Conservation (phyloP, 768 basidiomycete species). For the Collybiopsis confluens region DNA sequence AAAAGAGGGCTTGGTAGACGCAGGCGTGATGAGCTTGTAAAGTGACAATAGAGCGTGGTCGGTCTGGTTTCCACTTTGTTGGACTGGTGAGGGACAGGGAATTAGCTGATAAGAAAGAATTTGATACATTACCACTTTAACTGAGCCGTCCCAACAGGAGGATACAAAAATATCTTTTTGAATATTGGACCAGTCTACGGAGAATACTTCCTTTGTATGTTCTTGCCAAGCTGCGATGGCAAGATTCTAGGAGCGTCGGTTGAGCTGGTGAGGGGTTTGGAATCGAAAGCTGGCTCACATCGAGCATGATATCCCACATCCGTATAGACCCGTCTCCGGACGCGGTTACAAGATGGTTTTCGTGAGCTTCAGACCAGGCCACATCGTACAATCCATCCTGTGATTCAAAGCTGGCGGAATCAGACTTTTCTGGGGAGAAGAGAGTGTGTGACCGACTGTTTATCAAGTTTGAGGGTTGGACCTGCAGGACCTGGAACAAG, state of each 20-base stretch:
- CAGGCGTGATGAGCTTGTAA: slow-evolving; percentile 81
- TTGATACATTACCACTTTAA: slow-evolving; percentile 86
- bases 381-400: slow-evolving; percentile 88
- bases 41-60: slow-evolving; percentile 72
- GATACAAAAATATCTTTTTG: slow-evolving; percentile 85
- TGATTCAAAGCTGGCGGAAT: slow-evolving; percentile 68
- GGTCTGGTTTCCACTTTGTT: slow-evolving; percentile 81
- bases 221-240: slow-evolving; percentile 94
- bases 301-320: slow-evolving; percentile 86
- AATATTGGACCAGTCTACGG: slow-evolving; percentile 93
- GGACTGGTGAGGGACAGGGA: slow-evolving; percentile 1
- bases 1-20: slow-evolving; percentile 89
- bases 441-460: slow-evolving; percentile 48
- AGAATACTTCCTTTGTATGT: slow-evolving; percentile 89
- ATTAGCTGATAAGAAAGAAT: no score
- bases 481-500: slow-evolving; percentile 45
- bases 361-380: slow-evolving; percentile 94
- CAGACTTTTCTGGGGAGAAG: slow-evolving; percentile 11
- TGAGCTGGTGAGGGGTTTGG: background rate
- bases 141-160: slow-evolving; percentile 86
- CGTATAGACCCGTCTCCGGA: slow-evolving; percentile 90
- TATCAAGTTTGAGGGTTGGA: slow-evolving; percentile 51
- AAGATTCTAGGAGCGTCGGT: slow-evolving; percentile 56
- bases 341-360: slow-evolving; percentile 86
- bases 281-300: slow-evolving; percentile 42